Evolutionary conservation across 1,284 basidiomycete species (phyloP).

Genomic region (Acaromyces ingoldii): DNA sequence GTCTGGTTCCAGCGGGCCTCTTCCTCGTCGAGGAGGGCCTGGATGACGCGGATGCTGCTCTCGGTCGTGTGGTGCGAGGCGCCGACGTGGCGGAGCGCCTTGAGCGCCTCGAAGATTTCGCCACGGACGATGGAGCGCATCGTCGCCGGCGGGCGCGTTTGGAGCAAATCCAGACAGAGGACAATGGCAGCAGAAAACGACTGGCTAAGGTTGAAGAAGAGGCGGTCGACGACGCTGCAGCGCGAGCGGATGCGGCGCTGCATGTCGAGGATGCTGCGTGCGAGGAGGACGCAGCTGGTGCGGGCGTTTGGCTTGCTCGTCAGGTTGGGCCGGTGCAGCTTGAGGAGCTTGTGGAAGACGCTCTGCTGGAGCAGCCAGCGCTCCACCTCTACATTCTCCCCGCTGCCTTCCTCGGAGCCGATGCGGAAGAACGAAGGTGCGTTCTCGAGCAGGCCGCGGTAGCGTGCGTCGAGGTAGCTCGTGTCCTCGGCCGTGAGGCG

Average conservation of each 20-base stretch:
- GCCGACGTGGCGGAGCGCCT: slow-evolving; percentile 36
- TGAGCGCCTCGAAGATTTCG: slow-evolving; percentile 42
- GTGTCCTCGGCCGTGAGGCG: slow-evolving; percentile 25
- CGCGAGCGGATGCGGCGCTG: slow-evolving; percentile 38
- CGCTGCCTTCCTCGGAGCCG: slow-evolving; percentile 22
- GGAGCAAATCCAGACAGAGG: slow-evolving; percentile 43
- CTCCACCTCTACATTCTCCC: slow-evolving; percentile 34
- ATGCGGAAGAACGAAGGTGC: slow-evolving; percentile 38
- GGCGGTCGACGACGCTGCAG: slow-evolving; percentile 39
- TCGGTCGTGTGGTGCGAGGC: slow-evolving; percentile 23
- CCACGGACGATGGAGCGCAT: slow-evolving; percentile 29
- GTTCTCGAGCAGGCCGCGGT: slow-evolving; percentile 31
- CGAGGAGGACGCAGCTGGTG: slow-evolving; percentile 40
- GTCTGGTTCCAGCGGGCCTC: slow-evolving; percentile 36
- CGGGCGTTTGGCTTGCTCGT: slow-evolving; percentile 27
- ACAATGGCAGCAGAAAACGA: slow-evolving; percentile 42
- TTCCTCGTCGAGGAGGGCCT: slow-evolving; percentile 45
- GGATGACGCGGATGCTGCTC: slow-evolving; percentile 42
- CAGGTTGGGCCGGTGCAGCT: slow-evolving; percentile 38
- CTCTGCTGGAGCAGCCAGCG: slow-evolving; percentile 46
- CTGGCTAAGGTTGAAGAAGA: slow-evolving; percentile 40
- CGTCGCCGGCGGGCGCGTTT: slow-evolving; percentile 19
- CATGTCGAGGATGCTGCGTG: slow-evolving; percentile 43
- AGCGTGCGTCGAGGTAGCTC: slow-evolving; percentile 23
- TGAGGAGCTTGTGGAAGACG: slow-evolving; percentile 43